phyloP scores from a whole-genome alignment of 2,329 filamentous ascomycete genomes.

The Ambrosiella beaveri region DNA sequence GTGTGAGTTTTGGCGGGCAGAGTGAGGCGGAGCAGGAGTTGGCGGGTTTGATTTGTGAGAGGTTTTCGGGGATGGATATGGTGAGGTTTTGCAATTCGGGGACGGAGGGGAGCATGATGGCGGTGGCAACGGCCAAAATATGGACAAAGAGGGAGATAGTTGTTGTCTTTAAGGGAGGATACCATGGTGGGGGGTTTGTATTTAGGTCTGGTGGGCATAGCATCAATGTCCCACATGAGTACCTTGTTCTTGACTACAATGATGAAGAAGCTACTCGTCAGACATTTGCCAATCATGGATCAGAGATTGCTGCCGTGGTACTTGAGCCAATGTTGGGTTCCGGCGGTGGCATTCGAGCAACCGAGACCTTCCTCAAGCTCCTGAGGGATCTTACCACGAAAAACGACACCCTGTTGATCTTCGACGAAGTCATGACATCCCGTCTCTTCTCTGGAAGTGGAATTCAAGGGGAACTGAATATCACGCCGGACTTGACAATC shows the following conservation, averaged over 20 bases:
- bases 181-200: conserved; percentile 19
- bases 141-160: conserved; percentile 29
- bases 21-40: conserved; percentile 33
- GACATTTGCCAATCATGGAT: conserved; percentile 21
- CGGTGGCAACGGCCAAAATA: conserved; percentile 34
- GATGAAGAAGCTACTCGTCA: conserved; percentile 28
- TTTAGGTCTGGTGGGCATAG: conserved; percentile 15
- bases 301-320: conserved; percentile 42
- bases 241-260: conserved; percentile 45
- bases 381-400: conserved; percentile 25
- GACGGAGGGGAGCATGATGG: conserved; percentile 47
- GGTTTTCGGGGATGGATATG: conserved; percentile 35
- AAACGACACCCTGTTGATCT: conserved; percentile 40
- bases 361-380: conserved; percentile 31
- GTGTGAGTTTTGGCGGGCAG: conserved; percentile 38
- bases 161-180: conserved; percentile 31
- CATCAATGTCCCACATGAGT: conserved; percentile 35
- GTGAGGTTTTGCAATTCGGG: conserved; percentile 48
- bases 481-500: conserved; percentile 44
- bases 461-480: conserved; percentile 23
- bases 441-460: conserved; percentile 33
- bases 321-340: conserved; percentile 50
- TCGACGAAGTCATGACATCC: conserved; percentile 58
- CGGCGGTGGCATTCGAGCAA: conserved; percentile 38
- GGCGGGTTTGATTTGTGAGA: conserved; percentile 32